These are phyloP conservation scores for Colletotrichum tropicale DNA, from an alignment of 2,329 filamentous ascomycete genomes.

Conservation along the genomic window DNA sequence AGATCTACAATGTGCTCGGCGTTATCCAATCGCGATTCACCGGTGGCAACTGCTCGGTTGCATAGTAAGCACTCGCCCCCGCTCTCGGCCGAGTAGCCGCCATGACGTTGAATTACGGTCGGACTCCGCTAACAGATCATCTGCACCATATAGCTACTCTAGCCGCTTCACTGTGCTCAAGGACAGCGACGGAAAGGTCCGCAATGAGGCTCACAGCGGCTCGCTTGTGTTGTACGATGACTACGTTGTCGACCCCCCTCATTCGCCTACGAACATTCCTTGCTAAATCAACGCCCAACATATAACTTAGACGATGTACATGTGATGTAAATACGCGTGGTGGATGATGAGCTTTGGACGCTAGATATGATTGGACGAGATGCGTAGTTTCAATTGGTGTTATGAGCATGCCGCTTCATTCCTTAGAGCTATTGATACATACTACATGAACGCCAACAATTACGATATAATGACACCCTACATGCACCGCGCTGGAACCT, in stretches of 20 bases:
- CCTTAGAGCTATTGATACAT: background rate
- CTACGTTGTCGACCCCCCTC: background rate
- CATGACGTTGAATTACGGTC: background rate
- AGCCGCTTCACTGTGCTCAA: conserved; percentile 4
- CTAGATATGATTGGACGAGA: background rate
- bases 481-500: no score
- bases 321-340: background rate
- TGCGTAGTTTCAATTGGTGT: background rate
- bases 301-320: background rate
- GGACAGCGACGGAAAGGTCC: background rate
- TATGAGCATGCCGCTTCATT: background rate
- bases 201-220: background rate
- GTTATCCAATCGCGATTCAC: background rate
- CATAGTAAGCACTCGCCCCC: background rate
- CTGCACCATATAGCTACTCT: background rate
- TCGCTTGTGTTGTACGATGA: conserved; percentile 4
- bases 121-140: background rate
- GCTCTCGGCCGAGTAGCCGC: background rate
- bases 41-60: background rate
- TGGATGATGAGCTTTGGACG: background rate
- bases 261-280: background rate
- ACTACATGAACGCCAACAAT: background rate
- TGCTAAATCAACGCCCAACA: background rate
- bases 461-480: background rate
- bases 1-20: background rate